Base-by-base conservation (phyloP, 306 rosid genomes). In the Trichosanthes truncata region DNA sequence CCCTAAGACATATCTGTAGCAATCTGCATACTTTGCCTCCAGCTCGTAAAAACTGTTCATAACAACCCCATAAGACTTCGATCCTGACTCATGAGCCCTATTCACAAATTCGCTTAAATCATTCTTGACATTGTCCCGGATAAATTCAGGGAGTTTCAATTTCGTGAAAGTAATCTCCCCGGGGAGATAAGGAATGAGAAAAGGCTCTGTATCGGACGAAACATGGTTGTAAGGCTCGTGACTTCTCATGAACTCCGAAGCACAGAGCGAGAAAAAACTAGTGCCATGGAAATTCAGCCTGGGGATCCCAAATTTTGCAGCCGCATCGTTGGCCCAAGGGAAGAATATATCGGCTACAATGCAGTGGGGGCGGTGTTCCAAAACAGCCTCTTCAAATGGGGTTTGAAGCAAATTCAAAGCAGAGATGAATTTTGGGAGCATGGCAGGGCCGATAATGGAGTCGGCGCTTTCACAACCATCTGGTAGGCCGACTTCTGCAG, bases 241-340 rank as follows among this genome's bases (percentile, higher is more conserved):
- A 1, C 29, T 25, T n/a, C 59, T 46, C 36, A 82, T 4, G 45
- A 84, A 76, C 5, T 82, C 87, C 0, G 0, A 9, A 5, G 84
- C 85, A 68, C 86, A 86, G 1, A 81, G 5, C 4, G 93, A 80
- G 52, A 91, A 87, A 63, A 81, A 88, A 1, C 94, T 56, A 6
- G 81, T 49, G 0, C 91, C 94, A 14, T 86, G 87, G 29, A 93
- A 93, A 60, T 80, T 84, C 18, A 91, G 33, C 84, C 90, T 84
- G 0, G 94, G 97, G 77, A 93, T 87, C 0, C 81, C 83, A 21
- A 81, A 81, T 35, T 85, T 88, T 0, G 82, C 82, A 1, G 94
- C 92, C 2, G 84, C 84, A 31, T 89, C 89, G 0, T 69, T 66
- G 1, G 84, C 71, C 89, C 89, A 88, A 1, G 91, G 88, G 69